These are phyloP conservation scores for Rhododendron ferrugineum DNA, from an alignment of 148 eudicot species.

Conservation along the genomic window DNA sequence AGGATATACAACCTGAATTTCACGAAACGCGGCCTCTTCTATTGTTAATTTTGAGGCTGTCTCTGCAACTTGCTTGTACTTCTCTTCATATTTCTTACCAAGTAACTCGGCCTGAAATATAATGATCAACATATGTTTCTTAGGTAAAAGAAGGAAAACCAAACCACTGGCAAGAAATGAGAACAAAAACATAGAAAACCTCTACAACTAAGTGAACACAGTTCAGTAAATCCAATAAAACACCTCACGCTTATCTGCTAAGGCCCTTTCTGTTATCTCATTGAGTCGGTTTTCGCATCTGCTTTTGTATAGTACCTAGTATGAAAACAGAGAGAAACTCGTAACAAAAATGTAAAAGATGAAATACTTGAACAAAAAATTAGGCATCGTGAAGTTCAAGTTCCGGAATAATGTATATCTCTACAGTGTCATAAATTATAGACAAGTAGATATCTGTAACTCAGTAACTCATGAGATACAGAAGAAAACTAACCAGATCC, in stretches of 20 bases:
- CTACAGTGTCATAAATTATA: not conserved
- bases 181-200: not conserved
- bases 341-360: not conserved
- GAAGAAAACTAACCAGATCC: slow-evolving; percentile 65
- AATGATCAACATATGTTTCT: not conserved
- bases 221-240: not conserved
- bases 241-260: slow-evolving; percentile 96
- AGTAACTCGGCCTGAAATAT: slow-evolving; percentile 75
- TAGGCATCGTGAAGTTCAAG: not conserved
- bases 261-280: slow-evolving; percentile 96
- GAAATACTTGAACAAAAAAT: not conserved
- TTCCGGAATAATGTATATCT: not conserved
- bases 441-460: not conserved
- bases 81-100: slow-evolving; percentile 94
- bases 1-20: slow-evolving; percentile 60
- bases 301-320: slow-evolving; percentile 88
- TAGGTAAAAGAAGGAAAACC: not conserved
- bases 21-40: slow-evolving; percentile 97
- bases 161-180: not conserved
- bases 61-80: slow-evolving; percentile 93
- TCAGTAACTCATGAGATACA: not conserved
- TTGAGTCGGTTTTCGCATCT: slow-evolving; percentile 95
- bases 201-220: not conserved
- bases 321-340: slow-evolving; percentile 8
- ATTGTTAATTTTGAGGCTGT: slow-evolving; percentile 79